Evolutionary conservation across 495 filamentous ascomycete genomes (phyloP).

Genomic region (Evansstolkia leycettana): DNA sequence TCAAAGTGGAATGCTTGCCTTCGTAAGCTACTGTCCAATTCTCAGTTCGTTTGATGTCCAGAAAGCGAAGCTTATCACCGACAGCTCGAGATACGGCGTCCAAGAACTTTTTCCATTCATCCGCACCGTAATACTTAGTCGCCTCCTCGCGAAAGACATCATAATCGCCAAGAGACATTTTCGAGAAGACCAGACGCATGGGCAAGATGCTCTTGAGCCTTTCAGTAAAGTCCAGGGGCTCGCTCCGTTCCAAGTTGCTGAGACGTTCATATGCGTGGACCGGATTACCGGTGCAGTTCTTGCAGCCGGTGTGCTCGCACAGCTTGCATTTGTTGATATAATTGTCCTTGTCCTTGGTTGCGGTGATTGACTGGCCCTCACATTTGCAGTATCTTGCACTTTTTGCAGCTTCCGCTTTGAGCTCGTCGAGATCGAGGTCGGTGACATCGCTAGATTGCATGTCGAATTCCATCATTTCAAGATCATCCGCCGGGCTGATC

Average conservation of each 20-base stretch:
- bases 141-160: conserved; percentile 6
- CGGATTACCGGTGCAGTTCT: conserved; percentile 43
- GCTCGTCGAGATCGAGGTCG: conserved; percentile 2
- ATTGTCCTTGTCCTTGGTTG: conserved; percentile 13
- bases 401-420: conserved; percentile 13
- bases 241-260: conserved; percentile 15
- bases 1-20: conserved; percentile 31
- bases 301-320: conserved; percentile 46
- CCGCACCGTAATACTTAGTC: conserved; percentile 1
- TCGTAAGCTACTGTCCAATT: conserved; percentile 43
- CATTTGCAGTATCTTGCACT: conserved; percentile 43
- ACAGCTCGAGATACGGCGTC: conserved; percentile 20
- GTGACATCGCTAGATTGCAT: neutral
- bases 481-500: neutral
- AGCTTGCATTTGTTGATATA: conserved; percentile 34
- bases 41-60: conserved; percentile 31
- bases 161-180: conserved; percentile 19
- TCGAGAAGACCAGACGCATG: conserved; percentile 26
- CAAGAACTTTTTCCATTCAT: conserved; percentile 25
- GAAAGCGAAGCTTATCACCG: conserved; percentile 31
- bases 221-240: conserved; percentile 37
- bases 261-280: conserved; percentile 32
- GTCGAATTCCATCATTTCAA: neutral
- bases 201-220: conserved; percentile 32
- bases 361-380: conserved; percentile 37